These are phyloP conservation scores for Thelephora terrestris DNA, from an alignment of 1,284 basidiomycete genomes.

Conservation along the genomic window DNA sequence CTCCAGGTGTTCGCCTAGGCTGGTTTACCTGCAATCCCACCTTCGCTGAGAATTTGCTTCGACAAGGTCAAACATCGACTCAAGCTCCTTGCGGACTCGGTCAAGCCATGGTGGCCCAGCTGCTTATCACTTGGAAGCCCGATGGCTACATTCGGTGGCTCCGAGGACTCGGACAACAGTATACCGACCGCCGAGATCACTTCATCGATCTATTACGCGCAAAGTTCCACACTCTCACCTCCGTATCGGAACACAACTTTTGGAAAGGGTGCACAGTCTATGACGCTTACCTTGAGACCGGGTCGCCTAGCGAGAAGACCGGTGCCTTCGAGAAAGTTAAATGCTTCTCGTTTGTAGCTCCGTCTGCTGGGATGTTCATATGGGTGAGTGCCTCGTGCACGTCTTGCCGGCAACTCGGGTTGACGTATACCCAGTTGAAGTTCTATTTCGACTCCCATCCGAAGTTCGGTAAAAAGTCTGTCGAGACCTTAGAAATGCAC, in stretches of 20 bases:
- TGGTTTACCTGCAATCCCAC: slow-evolving; percentile 69
- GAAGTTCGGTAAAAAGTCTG: slow-evolving; percentile 29
- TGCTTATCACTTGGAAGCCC: slow-evolving; percentile 57
- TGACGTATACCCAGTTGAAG: slow-evolving; percentile 34
- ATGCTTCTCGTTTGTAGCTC: slow-evolving; percentile 62
- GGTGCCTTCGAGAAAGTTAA: slow-evolving; percentile 19
- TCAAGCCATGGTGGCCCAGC: slow-evolving; percentile 49
- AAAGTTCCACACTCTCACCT: slow-evolving; percentile 36
- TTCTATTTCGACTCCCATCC: slow-evolving; percentile 57
- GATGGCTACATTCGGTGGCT: slow-evolving; percentile 75
- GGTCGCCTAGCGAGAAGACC: slow-evolving; percentile 31
- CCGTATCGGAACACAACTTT: slow-evolving; percentile 20
- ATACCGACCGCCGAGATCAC: slow-evolving; percentile 47
- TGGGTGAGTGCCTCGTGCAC: slow-evolving; percentile 35
- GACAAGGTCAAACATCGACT: slow-evolving; percentile 62
- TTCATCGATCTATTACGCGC: slow-evolving; percentile 47
- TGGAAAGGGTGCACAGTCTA: slow-evolving; percentile 35
- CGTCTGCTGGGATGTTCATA: slow-evolving; percentile 60
- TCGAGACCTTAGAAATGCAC: slow-evolving; percentile 39
- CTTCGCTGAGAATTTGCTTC: slow-evolving; percentile 68
- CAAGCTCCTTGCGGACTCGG: slow-evolving; percentile 70
- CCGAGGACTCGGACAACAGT: slow-evolving; percentile 46
- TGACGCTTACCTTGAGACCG: slow-evolving; percentile 28
- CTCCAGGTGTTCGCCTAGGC: slow-evolving; percentile 69
- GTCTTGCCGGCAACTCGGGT: background rate